A percentile compares a stretch with the other conserved stretches of the same genome.
Evolutionary conservation across 179 eudicot genomes (phyloP).

Genomic region (Silene noctiflora): DNA sequence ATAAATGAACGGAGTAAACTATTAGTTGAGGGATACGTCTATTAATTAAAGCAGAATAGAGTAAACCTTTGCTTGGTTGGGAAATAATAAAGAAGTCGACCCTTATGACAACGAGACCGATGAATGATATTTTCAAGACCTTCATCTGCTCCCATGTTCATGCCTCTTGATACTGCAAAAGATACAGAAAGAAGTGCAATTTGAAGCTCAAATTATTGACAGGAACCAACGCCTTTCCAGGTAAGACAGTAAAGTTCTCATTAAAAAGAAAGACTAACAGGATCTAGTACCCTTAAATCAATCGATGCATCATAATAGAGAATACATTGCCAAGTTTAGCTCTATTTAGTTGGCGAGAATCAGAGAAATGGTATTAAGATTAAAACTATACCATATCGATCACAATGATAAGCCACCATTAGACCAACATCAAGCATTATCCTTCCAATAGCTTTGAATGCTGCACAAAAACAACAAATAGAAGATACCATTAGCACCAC

Average conservation of each 20-base stretch:
- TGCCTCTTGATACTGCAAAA: slow-evolving; percentile 55
- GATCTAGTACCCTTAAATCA: not conserved
- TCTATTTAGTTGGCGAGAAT: slow-evolving; percentile 1
- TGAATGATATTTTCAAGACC: slow-evolving; percentile 68
- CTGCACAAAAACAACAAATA: slow-evolving; percentile 34
- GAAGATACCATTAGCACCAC: not conserved
- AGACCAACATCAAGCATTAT: slow-evolving; percentile 83
- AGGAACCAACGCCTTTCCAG: not conserved
- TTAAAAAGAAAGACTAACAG: not conserved
- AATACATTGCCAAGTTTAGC: not conserved
- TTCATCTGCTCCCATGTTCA: slow-evolving; percentile 38
- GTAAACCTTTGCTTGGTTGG: slow-evolving; percentile 62
- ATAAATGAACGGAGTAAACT: not conserved
- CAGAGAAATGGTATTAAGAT: not conserved
- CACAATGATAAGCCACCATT: slow-evolving; percentile 87
- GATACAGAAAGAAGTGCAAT: not conserved
- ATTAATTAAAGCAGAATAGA: not conserved
- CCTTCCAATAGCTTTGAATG: slow-evolving; percentile 87
- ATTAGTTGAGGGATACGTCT: not conserved
- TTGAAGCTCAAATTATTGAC: slow-evolving; percentile 9
- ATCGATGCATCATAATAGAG: not conserved
- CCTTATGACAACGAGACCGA: slow-evolving; percentile 92
- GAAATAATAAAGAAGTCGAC: slow-evolving; percentile 88
- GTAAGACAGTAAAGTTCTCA: not conserved
- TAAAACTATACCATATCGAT: slow-evolving; percentile 56